Conservation (phyloP, 2,329 filamentous ascomycete species). For the Mollisia scopiformis region DNA sequence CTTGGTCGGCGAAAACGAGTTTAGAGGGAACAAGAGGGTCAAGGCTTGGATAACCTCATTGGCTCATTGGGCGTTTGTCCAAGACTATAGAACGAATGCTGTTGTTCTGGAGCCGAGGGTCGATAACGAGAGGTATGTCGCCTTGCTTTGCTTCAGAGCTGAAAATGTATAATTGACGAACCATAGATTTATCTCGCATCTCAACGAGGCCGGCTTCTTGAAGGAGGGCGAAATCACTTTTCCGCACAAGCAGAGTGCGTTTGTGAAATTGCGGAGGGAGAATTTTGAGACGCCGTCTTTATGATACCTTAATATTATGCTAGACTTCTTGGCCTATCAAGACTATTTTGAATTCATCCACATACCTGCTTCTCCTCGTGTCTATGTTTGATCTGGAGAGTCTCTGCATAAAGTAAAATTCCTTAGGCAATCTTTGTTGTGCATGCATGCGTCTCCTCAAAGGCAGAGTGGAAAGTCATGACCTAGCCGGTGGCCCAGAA, state of each 20-base stretch:
- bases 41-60: slow-evolving; percentile 81
- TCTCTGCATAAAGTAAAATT: no score
- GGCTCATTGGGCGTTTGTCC: slow-evolving; percentile 82
- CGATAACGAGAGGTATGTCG: slow-evolving; percentile 81
- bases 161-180: no score
- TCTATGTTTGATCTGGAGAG: no score
- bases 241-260: slow-evolving; percentile 89
- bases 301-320: slow-evolving; percentile 21
- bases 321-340: no score
- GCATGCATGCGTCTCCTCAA: no score
- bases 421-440: no score
- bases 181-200: slow-evolving; percentile 67
- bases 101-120: slow-evolving; percentile 88
- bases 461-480: no score
- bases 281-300: slow-evolving; percentile 72
- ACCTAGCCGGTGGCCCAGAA: no score
- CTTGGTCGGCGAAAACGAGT: slow-evolving; percentile 90
- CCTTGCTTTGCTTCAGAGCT: neutral
- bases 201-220: slow-evolving; percentile 76
- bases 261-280: slow-evolving; percentile 80
- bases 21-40: slow-evolving; percentile 76
- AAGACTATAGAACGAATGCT: slow-evolving; percentile 79
- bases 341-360: no score
- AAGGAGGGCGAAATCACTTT: slow-evolving; percentile 87
- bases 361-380: no score